Conservation (phyloP, 176 grass and related monocot species). For the Leersia perrieri region DNA sequence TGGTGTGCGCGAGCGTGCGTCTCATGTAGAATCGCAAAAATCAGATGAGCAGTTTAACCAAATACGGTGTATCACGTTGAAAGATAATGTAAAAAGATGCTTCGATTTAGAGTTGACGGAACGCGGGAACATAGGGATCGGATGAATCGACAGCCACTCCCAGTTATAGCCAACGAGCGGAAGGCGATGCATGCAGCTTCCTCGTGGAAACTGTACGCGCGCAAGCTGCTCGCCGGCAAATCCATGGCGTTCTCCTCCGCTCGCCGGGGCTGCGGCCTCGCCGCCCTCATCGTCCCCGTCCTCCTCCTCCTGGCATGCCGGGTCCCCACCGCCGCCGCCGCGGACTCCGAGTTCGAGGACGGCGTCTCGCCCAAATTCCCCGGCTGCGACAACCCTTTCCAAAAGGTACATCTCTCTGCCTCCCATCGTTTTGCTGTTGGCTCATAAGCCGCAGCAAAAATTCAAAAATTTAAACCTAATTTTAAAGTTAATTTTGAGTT, state of each 20-base stretch:
- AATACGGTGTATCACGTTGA: not conserved
- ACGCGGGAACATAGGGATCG: not conserved
- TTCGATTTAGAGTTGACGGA: not conserved
- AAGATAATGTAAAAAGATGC: not conserved
- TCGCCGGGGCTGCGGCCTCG: slow-evolving; percentile 10
- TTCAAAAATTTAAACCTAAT: too few species aligned
- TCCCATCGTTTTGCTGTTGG: too few species aligned
- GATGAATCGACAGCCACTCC: slow-evolving; percentile 21
- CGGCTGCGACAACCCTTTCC: slow-evolving; percentile 60
- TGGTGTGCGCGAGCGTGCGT: too few species aligned
- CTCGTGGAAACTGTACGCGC: too few species aligned
- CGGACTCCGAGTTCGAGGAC: slow-evolving; percentile 39
- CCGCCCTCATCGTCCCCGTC: slow-evolving; percentile 20
- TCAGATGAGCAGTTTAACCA: too few species aligned
- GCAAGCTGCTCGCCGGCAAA: not conserved
- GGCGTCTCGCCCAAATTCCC: slow-evolving; percentile 56
- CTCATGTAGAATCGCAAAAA: too few species aligned
- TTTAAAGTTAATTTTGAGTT: too few species aligned
- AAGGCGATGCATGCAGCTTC: slow-evolving; percentile 21
- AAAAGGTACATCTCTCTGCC: slow-evolving; percentile 53
- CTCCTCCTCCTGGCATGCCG: slow-evolving; percentile 29
- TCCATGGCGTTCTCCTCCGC: slow-evolving; percentile 40
- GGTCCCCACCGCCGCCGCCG: slow-evolving; percentile 11
- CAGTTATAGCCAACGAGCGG: not conserved
- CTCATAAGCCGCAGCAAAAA: too few species aligned